Evolutionary conservation across 371 early-diverging fungal species (phyloP), one percentile per base, ranked within the genome.

Genomic region (Actinomortierella wolfii): DNA sequence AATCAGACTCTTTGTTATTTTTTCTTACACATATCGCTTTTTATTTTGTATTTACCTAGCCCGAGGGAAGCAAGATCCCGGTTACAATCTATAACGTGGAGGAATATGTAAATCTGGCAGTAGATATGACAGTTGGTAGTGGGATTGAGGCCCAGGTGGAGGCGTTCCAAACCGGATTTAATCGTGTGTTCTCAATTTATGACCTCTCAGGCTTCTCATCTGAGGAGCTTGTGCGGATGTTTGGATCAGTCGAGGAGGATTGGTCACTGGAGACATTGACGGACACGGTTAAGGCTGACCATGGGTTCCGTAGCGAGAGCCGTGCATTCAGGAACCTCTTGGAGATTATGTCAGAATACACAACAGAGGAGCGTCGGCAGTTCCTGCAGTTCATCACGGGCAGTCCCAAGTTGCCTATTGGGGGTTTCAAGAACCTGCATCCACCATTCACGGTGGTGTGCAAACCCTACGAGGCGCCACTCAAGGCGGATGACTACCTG

Each of bases 331-430:
- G 78, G 47, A 62, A 86, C 58, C 79, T 97, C 24, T 54, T 89
- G 29, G 78, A 81, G 26, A 83, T 92, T 42, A 80, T 97, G 81
- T 80, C 84, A 3, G 81, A 81, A 39, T 85, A 94, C 64, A 78
- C 69, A 25, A 57, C 59, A 8, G 67, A 61, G 0, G 88, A 92
- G 59, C 82, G 90, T 24, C 89, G 95, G n/a, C 82, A 79, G 54
- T 95, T 97, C 69, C 74, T 96, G 46, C 89, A 88, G 65, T 97
- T 96, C 61, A 88, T 94, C 15, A 97, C 97, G 0, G 98, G 97
- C 1, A 88, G 93, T n/a, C 93, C 95, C 7, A 83, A 88, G 60
- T 81, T 97, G 46, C 98, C 98, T 7, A 86, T 94, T 53, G 96
- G 94, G 28, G 89, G 85, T 8, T 96, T 94, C 84, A 89, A 86